These are phyloP conservation scores for Azolla pinnata DNA, from an alignment of 75 land plant genomes.

Conservation along the genomic window DNA sequence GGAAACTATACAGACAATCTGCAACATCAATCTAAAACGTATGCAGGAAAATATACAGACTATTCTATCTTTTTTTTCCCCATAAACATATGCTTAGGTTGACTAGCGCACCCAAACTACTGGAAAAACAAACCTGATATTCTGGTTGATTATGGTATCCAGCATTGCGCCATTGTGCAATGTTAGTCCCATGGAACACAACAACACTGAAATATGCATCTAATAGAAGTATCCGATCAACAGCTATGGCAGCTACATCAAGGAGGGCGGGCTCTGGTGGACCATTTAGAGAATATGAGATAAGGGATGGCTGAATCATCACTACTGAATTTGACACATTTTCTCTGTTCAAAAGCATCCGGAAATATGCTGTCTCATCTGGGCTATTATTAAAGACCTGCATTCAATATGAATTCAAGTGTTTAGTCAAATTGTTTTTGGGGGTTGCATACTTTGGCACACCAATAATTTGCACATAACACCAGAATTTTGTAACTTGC, in stretches of 20 bases:
- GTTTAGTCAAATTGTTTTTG: too few relatives aligned
- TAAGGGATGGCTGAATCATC: slow-evolving; percentile 94
- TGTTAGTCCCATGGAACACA: slow-evolving; percentile 91
- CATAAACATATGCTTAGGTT: too few relatives aligned
- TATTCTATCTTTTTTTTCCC: too few relatives aligned
- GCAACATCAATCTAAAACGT: too few relatives aligned
- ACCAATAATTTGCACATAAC: too few relatives aligned
- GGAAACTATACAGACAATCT: too few relatives aligned
- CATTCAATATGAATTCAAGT: too few relatives aligned
- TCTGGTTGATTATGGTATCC: slow-evolving; percentile 92
- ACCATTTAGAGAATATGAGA: slow-evolving; percentile 69
- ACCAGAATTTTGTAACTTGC: too few relatives aligned
- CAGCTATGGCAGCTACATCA: slow-evolving; percentile 92
- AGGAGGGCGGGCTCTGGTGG: slow-evolving; percentile 79
- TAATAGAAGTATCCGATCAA: slow-evolving; percentile 72
- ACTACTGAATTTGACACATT: slow-evolving; percentile 78
- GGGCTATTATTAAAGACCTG: slow-evolving; percentile 99
- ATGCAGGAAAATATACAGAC: too few relatives aligned
- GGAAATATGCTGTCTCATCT: slow-evolving; percentile 96
- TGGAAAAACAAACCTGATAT: slow-evolving; percentile 57
- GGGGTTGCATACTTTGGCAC: too few relatives aligned
- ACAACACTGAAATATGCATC: slow-evolving; percentile 98
- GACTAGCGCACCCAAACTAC: too few relatives aligned
- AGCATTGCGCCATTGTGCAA: slow-evolving; percentile 97
- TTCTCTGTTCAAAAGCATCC: slow-evolving; percentile 81